phyloP scores from a whole-genome alignment of 78 protist genomes.

The Diacronema lutheri region DNA sequence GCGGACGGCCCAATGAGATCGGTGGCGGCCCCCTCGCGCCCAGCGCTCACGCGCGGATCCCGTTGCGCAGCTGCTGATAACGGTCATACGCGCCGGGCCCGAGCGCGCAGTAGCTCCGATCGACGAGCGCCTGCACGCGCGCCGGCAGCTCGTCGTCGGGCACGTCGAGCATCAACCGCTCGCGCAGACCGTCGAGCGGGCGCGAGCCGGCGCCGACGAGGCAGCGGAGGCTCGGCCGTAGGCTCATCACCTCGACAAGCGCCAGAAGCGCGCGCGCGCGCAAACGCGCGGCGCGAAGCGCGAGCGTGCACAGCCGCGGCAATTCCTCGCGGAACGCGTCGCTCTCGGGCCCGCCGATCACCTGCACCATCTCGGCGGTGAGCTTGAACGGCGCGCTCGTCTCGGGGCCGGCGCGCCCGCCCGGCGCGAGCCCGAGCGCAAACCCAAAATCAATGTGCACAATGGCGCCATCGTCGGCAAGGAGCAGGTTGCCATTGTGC shows the following conservation, averaged over 20 bases:
- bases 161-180: not conserved
- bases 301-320: not conserved
- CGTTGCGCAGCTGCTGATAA: too few relatives aligned
- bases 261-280: not conserved
- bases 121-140: not conserved
- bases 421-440: not conserved
- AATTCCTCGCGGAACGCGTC: not conserved
- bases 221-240: not conserved
- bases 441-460: constrained; percentile 21
- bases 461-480: not conserved
- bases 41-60: too few relatives aligned
- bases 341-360: not conserved
- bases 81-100: too few relatives aligned
- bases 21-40: too few relatives aligned
- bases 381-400: not conserved
- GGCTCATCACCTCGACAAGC: not conserved
- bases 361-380: not conserved
- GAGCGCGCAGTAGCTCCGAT: too few relatives aligned
- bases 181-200: not conserved
- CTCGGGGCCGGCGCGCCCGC: not conserved
- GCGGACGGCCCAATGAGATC: too few relatives aligned
- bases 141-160: not conserved
- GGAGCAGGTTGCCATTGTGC: constrained; percentile 15
- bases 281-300: not conserved
- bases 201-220: not conserved